Evolutionary conservation across 176 grass and related monocot genomes (phyloP).

Genomic region (Eragrostis curvula): DNA sequence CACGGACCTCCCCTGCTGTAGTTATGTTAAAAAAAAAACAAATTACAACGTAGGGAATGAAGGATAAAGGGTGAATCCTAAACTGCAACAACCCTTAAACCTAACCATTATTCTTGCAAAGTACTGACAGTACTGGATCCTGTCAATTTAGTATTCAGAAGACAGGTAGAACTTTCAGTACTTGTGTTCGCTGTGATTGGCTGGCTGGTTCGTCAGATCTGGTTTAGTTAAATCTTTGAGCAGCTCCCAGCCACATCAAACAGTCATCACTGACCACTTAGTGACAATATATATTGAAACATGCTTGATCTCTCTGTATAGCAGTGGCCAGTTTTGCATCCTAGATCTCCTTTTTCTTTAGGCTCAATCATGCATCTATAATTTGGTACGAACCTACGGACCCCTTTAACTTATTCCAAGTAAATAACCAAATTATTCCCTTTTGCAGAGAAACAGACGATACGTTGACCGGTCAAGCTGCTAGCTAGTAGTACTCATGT

Average conservation of each 20-base stretch:
- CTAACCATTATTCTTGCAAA: neutral
- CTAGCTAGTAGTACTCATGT: neutral
- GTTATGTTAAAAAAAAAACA: no score
- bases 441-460: neutral
- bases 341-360: conserved; percentile 10
- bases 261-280: neutral
- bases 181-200: conserved; percentile 39
- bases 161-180: conserved; percentile 24
- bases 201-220: conserved; percentile 18
- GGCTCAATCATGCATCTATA: neutral
- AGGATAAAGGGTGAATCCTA: neutral
- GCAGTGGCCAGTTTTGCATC: neutral
- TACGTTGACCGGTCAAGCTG: neutral
- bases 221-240: conserved; percentile 10
- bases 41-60: no score
- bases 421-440: neutral
- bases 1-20: no score
- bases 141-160: conserved; percentile 32
- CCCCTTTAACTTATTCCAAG: neutral
- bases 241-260: neutral
- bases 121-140: conserved; percentile 15
- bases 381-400: neutral
- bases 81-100: neutral
- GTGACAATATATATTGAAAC: neutral
- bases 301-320: neutral